Evolutionary conservation across 345 rosid species (phyloP).

Genomic region (Citrus medica): DNA sequence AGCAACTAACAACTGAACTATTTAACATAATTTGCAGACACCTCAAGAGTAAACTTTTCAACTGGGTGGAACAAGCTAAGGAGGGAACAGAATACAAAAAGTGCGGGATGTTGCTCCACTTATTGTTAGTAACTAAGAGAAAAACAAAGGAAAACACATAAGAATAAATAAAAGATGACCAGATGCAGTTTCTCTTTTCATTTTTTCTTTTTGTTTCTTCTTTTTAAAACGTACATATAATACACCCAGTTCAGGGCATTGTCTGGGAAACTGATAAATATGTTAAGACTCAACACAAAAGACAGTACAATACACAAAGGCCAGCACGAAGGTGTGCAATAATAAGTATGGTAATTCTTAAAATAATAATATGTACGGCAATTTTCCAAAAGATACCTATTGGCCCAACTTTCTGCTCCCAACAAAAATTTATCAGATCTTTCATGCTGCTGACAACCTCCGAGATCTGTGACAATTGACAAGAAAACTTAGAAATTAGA

Average conservation of each 20-base stretch:
- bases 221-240: too few species aligned
- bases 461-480: conserved; percentile 52
- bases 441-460: conserved; percentile 99
- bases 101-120: not conserved
- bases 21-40: not conserved
- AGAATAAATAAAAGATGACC: not conserved
- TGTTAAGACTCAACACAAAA: not conserved
- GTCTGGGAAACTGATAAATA: not conserved
- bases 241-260: not conserved
- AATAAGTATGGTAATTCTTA: not conserved
- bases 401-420: conserved; percentile 72
- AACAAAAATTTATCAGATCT: conserved; percentile 86
- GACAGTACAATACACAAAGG: not conserved
- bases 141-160: not conserved
- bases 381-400: conserved; percentile 46
- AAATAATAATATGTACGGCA: not conserved
- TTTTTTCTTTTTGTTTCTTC: too few species aligned
- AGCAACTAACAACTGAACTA: not conserved
- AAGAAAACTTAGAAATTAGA: not conserved
- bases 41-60: not conserved
- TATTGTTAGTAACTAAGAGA: not conserved
- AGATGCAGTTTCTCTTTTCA: not conserved
- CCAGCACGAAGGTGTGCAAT: not conserved
- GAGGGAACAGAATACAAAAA: not conserved
- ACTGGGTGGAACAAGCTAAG: not conserved